These are phyloP conservation scores for barley (Hordeum vulgare) DNA, from an alignment of 176 grass and related monocot species.

Conservation along the genomic window MorexV3_pseudomolecules_assembly NC_058524.1:435672520-435673019, in stretches of 20 bases:
- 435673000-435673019: slow-evolving; percentile 13
- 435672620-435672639: slow-evolving; percentile 30
- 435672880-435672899: slow-evolving; percentile 16
- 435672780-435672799: not conserved
- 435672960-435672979: slow-evolving; percentile 36
- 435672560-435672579: slow-evolving; percentile 21
- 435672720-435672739: not conserved
- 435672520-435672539: slow-evolving; percentile 14
- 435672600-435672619: slow-evolving; percentile 23
- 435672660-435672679: slow-evolving; percentile 29
- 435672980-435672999: not conserved
- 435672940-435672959: not conserved
- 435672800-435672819: slow-evolving; percentile 7
- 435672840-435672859: slow-evolving; percentile 9
- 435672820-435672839: slow-evolving; percentile 19
- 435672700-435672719: slow-evolving; percentile 24
- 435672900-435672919: not conserved
- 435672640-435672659: slow-evolving; percentile 1
- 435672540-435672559: slow-evolving; percentile 34
- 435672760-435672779: not conserved
- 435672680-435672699: not conserved
- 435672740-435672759: not conserved
- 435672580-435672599: slow-evolving; percentile 4
- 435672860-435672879: slow-evolving; percentile 14
- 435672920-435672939: not conserved